Conservation (phyloP, 768 basidiomycete genomes). For the Mycena floridula region DNA sequence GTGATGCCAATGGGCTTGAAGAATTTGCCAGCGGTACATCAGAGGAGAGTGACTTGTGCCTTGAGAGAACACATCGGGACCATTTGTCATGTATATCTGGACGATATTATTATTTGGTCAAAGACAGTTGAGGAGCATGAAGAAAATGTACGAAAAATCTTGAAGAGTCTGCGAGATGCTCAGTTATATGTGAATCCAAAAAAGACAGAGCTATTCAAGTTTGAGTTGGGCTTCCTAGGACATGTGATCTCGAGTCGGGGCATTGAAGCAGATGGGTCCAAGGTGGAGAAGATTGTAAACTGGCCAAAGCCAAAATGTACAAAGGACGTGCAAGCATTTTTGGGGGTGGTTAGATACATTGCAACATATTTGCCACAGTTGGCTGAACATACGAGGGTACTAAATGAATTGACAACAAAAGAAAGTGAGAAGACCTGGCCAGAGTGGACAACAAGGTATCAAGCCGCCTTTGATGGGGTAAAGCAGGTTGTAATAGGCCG, state of each 20-base stretch:
- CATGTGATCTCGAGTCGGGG: constrained; percentile 21
- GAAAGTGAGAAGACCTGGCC: constrained; percentile 8
- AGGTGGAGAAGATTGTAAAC: constrained; percentile 13
- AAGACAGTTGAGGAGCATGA: too few relatives aligned
- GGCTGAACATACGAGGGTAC: constrained; percentile 11
- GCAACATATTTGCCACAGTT: constrained; percentile 16
- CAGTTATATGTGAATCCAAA: constrained; percentile 16
- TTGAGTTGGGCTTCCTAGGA: constrained; percentile 17
- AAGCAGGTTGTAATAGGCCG: constrained; percentile 15
- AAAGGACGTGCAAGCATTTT: constrained; percentile 16
- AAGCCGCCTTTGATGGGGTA: constrained; percentile 15
- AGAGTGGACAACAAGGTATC: constrained; percentile 11
- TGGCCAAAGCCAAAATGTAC: constrained; percentile 13
- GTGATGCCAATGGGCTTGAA: too few relatives aligned
- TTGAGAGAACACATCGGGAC: too few relatives aligned
- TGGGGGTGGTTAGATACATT: constrained; percentile 19
- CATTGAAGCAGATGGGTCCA: constrained; percentile 14
- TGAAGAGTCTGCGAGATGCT: constrained; percentile 12
- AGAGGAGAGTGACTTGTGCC: too few relatives aligned
- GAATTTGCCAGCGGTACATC: too few relatives aligned
- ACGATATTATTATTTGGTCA: constrained; percentile 42
- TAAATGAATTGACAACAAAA: constrained; percentile 12
- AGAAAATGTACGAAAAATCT: constrained; percentile 16
- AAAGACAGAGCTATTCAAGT: constrained; percentile 13
- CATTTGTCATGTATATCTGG: too few relatives aligned